Evolutionary conservation across 306 rosid genomes (phyloP), one percentile per base, ranked within the genome.

Genomic region (Luffa aegyptiaca): DNA sequence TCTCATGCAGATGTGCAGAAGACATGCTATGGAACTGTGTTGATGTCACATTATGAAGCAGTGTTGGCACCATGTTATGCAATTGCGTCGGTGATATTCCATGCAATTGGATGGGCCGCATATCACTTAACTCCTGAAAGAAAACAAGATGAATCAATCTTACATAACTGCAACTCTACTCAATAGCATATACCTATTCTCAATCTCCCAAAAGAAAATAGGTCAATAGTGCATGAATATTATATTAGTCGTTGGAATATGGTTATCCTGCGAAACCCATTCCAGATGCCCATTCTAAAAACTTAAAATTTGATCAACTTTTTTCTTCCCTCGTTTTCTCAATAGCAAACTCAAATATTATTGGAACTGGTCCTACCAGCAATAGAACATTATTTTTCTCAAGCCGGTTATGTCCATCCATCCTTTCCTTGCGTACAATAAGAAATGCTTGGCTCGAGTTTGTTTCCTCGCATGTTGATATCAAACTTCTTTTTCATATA

Each of bases 61-160:
- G 48, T 17, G 80, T 59, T 21, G 80, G 80, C 26, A 77, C 80
- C 75, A 46, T 79, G 61, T 63, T 79, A 61, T 78, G 81, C 57
- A 79, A 63, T 51, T 79, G 81, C 31, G 81, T 21, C 48, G 81
- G 20, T 35, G 70, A 59, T 66, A 79, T 63, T 16, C 74, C 81
- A 59, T 35, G 75, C 21, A 79, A 45, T 45, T 61, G 81, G 12
- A 66, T 21, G 48, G 64, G 12, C 21, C 74, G 57, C 75, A 79
- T 49, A 45, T 64, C 61, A 35, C 16, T 42, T 0, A 48, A 79
- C 39, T 79, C 81, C 81, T 79, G 14, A 68, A 39, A 75, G 63
- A 37, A 46, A 18, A 72, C 39, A 68, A 39, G 3, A 36, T 45
- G 8, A 72, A 55, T 16, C 35, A 13, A 48, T 6, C 41, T 12